phyloP scores from a whole-genome alignment of 768 basidiomycete genomes.

The Megacollybia marginata region DNA sequence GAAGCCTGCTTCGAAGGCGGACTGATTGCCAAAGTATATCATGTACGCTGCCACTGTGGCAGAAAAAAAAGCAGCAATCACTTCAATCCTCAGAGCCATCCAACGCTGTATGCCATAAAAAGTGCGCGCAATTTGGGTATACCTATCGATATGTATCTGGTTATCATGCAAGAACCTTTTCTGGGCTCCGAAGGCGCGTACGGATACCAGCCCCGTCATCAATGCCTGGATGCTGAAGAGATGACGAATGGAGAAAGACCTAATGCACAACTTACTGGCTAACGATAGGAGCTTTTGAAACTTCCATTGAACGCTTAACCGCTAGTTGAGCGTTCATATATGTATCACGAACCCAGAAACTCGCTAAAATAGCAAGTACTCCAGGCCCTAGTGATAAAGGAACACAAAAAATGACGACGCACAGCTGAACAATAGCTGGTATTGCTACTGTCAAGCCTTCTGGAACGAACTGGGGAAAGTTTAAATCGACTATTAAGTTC shows the following conservation, averaged over 20 bases:
- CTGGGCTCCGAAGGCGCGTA: constrained; percentile 10
- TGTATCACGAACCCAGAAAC: constrained; percentile 27
- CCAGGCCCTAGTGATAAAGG: constrained; percentile 24
- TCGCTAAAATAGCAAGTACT: constrained; percentile 23
- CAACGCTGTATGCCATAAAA: constrained; percentile 29
- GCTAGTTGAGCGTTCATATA: constrained; percentile 43
- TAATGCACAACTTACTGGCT: constrained; percentile 21
- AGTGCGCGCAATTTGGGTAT: constrained; percentile 17
- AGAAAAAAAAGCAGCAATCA: constrained; percentile 35
- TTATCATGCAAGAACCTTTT: constrained; percentile 4
- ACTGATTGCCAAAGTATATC: constrained; percentile 15
- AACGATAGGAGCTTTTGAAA: constrained; percentile 23
- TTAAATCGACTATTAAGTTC: constrained; percentile 17
- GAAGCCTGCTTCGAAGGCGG: constrained; percentile 27
- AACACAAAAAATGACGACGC: constrained; percentile 36
- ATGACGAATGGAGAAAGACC: background rate
- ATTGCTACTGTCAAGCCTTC: constrained; percentile 32
- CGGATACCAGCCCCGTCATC: constrained; percentile 3
- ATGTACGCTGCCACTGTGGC: constrained; percentile 36
- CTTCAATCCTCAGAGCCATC: constrained; percentile 28
- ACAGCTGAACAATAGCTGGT: constrained; percentile 25
- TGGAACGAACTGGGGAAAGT: constrained; percentile 20
- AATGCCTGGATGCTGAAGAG: background rate
- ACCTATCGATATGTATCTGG: constrained; percentile 25
- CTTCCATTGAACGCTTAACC: constrained; percentile 42